Conservation (phyloP, 345 rosid genomes). For the Citrus medica region DNA sequence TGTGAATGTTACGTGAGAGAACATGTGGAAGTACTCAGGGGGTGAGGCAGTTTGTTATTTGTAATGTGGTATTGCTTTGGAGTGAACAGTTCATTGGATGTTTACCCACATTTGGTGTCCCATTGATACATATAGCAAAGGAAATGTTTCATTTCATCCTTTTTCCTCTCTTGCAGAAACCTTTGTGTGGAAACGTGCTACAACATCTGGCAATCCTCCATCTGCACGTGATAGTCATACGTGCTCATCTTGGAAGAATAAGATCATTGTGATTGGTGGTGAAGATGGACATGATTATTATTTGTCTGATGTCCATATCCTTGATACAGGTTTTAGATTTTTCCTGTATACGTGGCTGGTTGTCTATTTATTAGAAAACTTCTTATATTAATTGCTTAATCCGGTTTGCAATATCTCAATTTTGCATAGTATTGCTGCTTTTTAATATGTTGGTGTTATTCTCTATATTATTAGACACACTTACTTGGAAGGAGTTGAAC, state of each 20-base stretch:
- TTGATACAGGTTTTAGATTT: slow-evolving; percentile 72
- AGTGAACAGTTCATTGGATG: background rate
- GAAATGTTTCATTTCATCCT: background rate
- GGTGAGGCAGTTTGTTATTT: background rate
- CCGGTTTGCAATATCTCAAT: background rate
- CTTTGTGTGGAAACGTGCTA: slow-evolving; percentile 82
- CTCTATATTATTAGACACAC: slow-evolving; percentile 55
- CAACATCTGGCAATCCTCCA: slow-evolving; percentile 77
- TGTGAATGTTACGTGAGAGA: background rate
- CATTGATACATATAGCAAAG: background rate
- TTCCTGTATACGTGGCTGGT: background rate
- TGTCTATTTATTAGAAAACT: background rate
- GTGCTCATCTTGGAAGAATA: slow-evolving; percentile 94
- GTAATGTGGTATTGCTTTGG: background rate
- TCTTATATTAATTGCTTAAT: background rate
- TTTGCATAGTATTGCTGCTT: slow-evolving; percentile 12
- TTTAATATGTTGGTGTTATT: slow-evolving; percentile 10
- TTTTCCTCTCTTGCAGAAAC: slow-evolving; percentile 55
- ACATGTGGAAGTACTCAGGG: background rate
- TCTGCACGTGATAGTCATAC: slow-evolving; percentile 95
- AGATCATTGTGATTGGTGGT: slow-evolving; percentile 85
- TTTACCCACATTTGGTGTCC: background rate
- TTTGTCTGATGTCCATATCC: slow-evolving; percentile 88
- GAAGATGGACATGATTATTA: slow-evolving; percentile 95
- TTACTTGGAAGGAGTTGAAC: slow-evolving; percentile 80